A percentile compares a stretch with the other conserved stretches of the same genome.
These are phyloP conservation scores for Colletotrichum camelliae DNA, from an alignment of 2,329 filamentous ascomycete genomes.

Conservation along the genomic window DNA sequence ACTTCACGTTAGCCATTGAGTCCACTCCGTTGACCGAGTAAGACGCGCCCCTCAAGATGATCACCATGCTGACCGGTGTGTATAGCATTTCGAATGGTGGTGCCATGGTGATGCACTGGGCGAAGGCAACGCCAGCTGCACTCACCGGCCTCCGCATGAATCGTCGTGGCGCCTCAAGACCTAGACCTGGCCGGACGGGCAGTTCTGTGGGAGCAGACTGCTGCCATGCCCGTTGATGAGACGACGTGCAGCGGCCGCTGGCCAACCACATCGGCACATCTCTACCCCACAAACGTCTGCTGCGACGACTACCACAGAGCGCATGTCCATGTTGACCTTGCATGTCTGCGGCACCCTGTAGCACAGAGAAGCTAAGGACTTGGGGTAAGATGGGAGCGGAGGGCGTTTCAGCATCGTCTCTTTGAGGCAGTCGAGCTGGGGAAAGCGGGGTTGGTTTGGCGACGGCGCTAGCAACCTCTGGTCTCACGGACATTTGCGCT, in stretches of 20 bases:
- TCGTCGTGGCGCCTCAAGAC: neutral
- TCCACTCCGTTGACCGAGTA: neutral
- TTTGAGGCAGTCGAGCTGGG: neutral
- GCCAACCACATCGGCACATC: slow-evolving; percentile 1
- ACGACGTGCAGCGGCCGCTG: neutral
- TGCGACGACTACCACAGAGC: neutral
- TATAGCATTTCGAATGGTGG: neutral
- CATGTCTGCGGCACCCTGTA: neutral
- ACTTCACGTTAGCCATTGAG: neutral
- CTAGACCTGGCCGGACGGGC: neutral
- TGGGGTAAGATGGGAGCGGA: neutral
- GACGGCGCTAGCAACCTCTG: neutral
- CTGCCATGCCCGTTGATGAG: slow-evolving; percentile 19
- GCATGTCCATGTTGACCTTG: neutral
- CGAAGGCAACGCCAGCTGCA: neutral
- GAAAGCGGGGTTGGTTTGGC: slow-evolving; percentile 6
- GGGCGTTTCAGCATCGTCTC: slow-evolving; percentile 16
- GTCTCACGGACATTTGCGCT: neutral
- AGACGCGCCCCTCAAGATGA: neutral
- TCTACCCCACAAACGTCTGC: slow-evolving; percentile 11
- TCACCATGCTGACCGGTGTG: neutral
- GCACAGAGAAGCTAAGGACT: slow-evolving; percentile 2
- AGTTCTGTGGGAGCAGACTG: neutral
- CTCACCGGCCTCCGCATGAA: neutral
- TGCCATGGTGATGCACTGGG: neutral